Evolutionary conservation across 345 rosid genomes (phyloP), one percentile per base, ranked within the genome.

Genomic region (Turnera subulata): DNA sequence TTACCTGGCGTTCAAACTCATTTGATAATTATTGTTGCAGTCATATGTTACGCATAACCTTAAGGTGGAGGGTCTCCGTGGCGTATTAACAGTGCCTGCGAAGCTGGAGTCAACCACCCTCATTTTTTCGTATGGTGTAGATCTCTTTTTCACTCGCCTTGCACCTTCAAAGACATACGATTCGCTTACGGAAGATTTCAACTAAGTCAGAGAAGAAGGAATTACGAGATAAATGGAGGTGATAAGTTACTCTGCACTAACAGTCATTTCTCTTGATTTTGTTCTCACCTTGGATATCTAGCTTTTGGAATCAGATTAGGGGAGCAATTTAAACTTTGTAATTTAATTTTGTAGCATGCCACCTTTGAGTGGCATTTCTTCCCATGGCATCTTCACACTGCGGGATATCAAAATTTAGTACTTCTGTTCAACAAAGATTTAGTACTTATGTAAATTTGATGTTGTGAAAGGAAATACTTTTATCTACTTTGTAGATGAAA

Each of bases 151-250:
- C 68, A 85, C 91, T 47, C 92, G 76, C 38, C 89, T 93, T 19
- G 97, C 99, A 16, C 96, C 97, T 22, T 93, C 99, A 24, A 87
- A 85, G 80, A 93, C 96, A 5, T 93, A 87, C 9, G 99, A 93
- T 76, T 93, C 99, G 0, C 90, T 93, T 63, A 90, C 99, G 0
- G 97, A 93, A 56, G 97, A 93, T 78, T 93, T 93, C 64, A 90
- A 82, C 71, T 93, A 90, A 1, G 75, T 85, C 99, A 0, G 92
- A 93, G 82, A 89, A 72, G 86, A 93, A 87, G 71, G 99, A 90
- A 56, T 76, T 93, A 33, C 77, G 73, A 13, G 97, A 85, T 46
- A 87, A 83, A 59, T 93, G 99, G 99, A 87, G 92, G 76, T 93
- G 78, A 85, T 44, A 29, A 29, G n/a, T n/a, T n/a, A n/a, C n/a